phyloP scores from a whole-genome alignment of 345 rosid genomes.

The Salix udensis region DNA sequence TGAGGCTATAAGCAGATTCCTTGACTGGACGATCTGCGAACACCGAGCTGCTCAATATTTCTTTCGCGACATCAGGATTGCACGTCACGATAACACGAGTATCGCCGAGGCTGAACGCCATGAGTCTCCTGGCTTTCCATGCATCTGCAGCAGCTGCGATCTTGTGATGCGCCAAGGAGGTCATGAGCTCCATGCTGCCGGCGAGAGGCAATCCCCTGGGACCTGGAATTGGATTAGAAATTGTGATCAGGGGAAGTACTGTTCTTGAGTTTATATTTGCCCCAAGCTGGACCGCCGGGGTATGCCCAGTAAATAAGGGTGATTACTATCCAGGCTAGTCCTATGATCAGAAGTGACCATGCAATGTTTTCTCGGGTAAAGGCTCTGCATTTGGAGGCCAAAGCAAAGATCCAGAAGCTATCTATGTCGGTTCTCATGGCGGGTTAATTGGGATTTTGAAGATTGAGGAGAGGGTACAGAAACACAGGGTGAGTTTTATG shows the following conservation, averaged over 20 bases:
- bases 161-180: conserved; percentile 51
- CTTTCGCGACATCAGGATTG: conserved; percentile 61
- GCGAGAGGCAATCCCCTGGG: conserved; percentile 62
- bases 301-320: conserved; percentile 50
- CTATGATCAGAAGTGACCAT: conserved; percentile 38
- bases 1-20: conserved; percentile 63
- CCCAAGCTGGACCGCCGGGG: conserved; percentile 84
- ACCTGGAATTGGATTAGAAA: conserved; percentile 50
- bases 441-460: background rate
- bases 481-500: background rate
- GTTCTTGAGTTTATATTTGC: conserved; percentile 32
- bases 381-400: conserved; percentile 53
- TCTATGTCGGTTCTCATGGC: conserved; percentile 19
- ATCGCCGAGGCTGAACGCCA: conserved; percentile 70
- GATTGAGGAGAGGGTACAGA: background rate
- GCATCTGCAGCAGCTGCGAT: conserved; percentile 42
- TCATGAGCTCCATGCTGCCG: conserved; percentile 68
- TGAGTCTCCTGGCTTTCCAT: conserved; percentile 48
- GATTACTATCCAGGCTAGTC: conserved; percentile 31
- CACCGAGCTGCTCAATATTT: conserved; percentile 57
- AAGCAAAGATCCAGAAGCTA: conserved; percentile 32
- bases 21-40: conserved; percentile 75
- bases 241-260: background rate
- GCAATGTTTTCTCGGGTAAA: conserved; percentile 38
- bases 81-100: conserved; percentile 66